Conservation (phyloP, 139 green algal species). For the Chlorella sp. region DNA sequence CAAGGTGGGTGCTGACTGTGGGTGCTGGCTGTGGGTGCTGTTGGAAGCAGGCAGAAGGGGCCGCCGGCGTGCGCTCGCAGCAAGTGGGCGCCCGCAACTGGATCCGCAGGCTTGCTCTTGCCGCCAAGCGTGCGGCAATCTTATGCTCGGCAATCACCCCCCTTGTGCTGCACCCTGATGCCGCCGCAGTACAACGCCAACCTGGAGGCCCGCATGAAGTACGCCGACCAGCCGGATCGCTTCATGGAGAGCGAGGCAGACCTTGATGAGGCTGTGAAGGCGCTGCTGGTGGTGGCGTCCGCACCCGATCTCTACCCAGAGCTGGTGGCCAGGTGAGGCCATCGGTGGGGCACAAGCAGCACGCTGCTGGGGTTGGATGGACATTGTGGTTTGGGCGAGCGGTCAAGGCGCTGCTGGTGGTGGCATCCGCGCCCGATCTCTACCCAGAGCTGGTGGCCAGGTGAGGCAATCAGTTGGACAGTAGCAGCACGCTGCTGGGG, state of each 20-base stretch:
- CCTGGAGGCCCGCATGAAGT: constrained; percentile 82
- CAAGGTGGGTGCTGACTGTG: constrained; percentile 51
- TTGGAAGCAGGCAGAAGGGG: background rate
- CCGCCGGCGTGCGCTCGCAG: background rate
- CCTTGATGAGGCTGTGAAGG: constrained; percentile 83
- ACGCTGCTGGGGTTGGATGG: no score
- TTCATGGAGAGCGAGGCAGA: constrained; percentile 98
- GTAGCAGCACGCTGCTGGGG: no score
- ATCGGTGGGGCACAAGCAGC: no score
- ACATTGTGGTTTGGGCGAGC: no score
- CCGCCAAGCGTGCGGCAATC: background rate
- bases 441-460: constrained; percentile 87
- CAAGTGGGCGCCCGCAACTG: background rate
- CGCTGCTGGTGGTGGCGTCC: constrained; percentile 67
- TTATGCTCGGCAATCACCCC: background rate
- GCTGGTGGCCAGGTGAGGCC: constrained; percentile 61
- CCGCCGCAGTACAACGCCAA: constrained; percentile 73
- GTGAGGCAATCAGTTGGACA: background rate
- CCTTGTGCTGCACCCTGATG: background rate
- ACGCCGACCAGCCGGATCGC: constrained; percentile 83
- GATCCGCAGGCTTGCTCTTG: background rate
- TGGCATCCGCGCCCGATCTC: constrained; percentile 73
- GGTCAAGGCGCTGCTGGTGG: constrained; percentile 67
- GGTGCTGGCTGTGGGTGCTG: background rate
- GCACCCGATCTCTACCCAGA: constrained; percentile 87